Conservation (phyloP, 2,329 filamentous ascomycete species). For the Botrytis cinerea region DNA sequence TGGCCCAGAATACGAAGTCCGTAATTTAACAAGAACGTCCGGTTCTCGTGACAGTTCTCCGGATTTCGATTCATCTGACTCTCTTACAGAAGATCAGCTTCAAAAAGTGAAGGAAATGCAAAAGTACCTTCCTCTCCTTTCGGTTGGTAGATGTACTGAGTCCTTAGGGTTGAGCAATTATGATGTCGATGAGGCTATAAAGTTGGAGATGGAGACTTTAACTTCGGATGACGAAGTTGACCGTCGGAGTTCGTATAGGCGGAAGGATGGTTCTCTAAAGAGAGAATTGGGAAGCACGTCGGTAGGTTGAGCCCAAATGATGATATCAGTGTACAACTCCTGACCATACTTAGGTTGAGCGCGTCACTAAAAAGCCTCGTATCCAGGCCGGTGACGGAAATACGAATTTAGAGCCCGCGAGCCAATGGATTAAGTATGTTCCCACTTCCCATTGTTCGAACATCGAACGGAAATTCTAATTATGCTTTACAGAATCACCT, state of each 20-base stretch:
- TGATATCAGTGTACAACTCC: neutral
- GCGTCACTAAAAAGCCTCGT: neutral
- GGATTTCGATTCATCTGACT: no score
- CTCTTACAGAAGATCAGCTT: neutral
- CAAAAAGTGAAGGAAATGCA: conserved; percentile 6
- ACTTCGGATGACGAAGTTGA: neutral
- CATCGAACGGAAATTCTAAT: neutral
- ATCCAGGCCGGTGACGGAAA: neutral
- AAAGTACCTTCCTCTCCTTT: neutral
- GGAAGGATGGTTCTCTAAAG: neutral
- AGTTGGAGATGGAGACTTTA: neutral
- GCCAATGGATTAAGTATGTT: conserved; percentile 10
- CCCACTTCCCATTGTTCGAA: neutral
- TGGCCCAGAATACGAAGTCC: neutral
- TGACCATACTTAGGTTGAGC: neutral
- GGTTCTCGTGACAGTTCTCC: neutral
- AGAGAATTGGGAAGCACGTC: neutral
- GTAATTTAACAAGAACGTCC: neutral
- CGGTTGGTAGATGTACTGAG: neutral
- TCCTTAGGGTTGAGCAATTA: neutral
- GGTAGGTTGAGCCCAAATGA: neutral
- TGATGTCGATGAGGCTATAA: conserved; percentile 3
- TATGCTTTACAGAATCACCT: neutral
- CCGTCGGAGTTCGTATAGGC: neutral
- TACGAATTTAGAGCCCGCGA: neutral